A percentile compares a stretch with the other conserved stretches of the same genome.
Evolutionary conservation across 495 filamentous ascomycete genomes (phyloP).

Genomic region (Neurospora sp.): DNA sequence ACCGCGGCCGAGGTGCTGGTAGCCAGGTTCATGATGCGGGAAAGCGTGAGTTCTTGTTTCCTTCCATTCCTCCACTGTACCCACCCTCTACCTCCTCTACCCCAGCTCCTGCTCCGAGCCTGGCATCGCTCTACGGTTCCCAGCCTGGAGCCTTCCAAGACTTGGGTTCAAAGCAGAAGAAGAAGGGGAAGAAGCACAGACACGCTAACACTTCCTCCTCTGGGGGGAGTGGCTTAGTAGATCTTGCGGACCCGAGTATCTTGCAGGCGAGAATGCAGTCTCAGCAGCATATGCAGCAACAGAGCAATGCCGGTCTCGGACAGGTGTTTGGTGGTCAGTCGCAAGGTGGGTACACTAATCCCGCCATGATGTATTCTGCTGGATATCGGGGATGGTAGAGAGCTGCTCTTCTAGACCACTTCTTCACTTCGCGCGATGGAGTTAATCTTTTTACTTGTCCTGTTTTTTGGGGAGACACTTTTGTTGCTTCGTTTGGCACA

Average conservation of each 20-base stretch:
- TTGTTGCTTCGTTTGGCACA: constrained; percentile 19
- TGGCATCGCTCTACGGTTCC: constrained; percentile 81
- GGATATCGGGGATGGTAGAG: constrained; percentile 64
- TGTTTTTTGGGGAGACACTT: constrained; percentile 13
- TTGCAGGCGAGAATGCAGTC: constrained; percentile 96
- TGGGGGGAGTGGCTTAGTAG: constrained; percentile 92
- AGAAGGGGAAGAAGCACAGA: constrained; percentile 99
- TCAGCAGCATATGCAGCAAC: constrained; percentile 67
- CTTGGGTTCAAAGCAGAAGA: constrained; percentile 90
- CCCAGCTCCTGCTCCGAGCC: constrained; percentile 77
- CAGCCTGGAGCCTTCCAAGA: constrained; percentile 77
- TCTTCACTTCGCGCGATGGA: constrained; percentile 1
- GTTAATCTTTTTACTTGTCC: constrained; percentile 9
- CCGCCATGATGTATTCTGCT: constrained; percentile 74
- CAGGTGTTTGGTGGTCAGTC: constrained; percentile 86
- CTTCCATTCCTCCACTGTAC: constrained; percentile 65
- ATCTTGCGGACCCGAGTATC: constrained; percentile 99
- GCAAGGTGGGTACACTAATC: constrained; percentile 98
- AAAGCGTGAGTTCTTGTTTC: constrained; percentile 93
- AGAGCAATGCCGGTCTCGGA: constrained; percentile 65
- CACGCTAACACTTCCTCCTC: constrained; percentile 99
- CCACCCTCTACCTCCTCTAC: constrained; percentile 65
- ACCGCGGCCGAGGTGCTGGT: constrained; percentile 50
- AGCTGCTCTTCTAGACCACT: not conserved
- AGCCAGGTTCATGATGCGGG: constrained; percentile 63